Evolutionary conservation across 2,329 filamentous ascomycete species (phyloP), one percentile per base, ranked within the genome.

Genomic region (Hortaea sp.): DNA sequence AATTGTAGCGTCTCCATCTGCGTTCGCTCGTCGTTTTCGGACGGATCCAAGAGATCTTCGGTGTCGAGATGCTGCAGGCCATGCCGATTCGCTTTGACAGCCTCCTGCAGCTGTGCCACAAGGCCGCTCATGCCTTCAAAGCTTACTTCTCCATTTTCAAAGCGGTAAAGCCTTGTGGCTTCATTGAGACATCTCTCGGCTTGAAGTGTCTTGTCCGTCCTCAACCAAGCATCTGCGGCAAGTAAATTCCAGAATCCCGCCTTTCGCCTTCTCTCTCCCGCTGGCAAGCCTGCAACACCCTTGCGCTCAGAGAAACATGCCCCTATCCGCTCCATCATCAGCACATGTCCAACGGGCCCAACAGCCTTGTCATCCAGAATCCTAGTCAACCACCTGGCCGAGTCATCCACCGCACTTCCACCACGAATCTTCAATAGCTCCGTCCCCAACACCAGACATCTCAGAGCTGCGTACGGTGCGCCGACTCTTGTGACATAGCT

Each of bases 401-500:
- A 88, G 58, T 92, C 87, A 60, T 95, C 92, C 5, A 88, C 77
- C 27, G 84, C 85, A 3, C 82, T 79, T 9, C 86, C 85, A 27
- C 87, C 88, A 5, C 89, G 78, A 7, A 92, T 73, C 34, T 86
- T 82, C 2, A 97, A 72, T 1, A 98, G 77, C 63, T 98, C 94
- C 28, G 92, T 72, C 0, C 82, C 79, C 0, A 97, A 69, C 0
- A 83, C 70, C 6, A 95, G 72, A 51, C 82, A 85, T 7, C 94
- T 84, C 11, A 94, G 69, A 0, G 89, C 85, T 44, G 87, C 84
- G 59, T 88, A 90, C 0, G 86, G 79, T 28, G 84, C 79, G 41
- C 77, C 82, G 58, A 87, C 95, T 41, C 90, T 79, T 11, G 88
- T 90, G 43, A 88, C 79, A 63, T 97, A 98, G 0, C 88, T 95